Percentiles rank a stretch among this genome's conserved stretches.
Evolutionary conservation across 1,139 yeast species (phyloP).

Genomic region (Magnusiomyces ingens): DNA sequence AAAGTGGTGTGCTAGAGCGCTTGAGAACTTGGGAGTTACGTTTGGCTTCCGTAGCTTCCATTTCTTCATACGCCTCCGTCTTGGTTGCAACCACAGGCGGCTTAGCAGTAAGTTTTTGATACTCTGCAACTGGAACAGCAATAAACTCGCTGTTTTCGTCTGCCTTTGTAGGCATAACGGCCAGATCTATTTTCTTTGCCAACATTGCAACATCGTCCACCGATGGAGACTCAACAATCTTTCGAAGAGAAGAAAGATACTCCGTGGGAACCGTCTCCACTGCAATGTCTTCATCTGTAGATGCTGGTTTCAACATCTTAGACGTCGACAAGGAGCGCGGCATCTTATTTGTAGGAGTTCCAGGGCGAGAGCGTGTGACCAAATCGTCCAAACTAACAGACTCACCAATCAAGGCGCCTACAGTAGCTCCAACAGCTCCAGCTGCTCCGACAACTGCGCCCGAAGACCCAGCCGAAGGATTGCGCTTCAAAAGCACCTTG

Average conservation of each 20-base stretch:
- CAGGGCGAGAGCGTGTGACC: conserved; percentile 1
- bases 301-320: background rate
- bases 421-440: conserved; percentile 19
- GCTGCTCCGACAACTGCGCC: conserved; percentile 4
- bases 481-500: conserved; percentile 24
- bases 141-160: conserved; percentile 33
- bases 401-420: conserved; percentile 6
- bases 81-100: conserved; percentile 10
- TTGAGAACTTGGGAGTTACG: background rate
- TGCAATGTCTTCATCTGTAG: conserved; percentile 19
- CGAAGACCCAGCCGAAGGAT: background rate
- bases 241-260: conserved; percentile 29
- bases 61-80: background rate
- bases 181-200: conserved; percentile 28
- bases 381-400: conserved; percentile 6
- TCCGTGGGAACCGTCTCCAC: conserved; percentile 32
- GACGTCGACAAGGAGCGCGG: conserved; percentile 2
- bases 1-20: conserved; percentile 9
- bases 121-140: conserved; percentile 38
- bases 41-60: no score
- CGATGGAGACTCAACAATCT: conserved; percentile 32
- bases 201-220: conserved; percentile 27
- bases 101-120: conserved; percentile 19
- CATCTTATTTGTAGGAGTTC: conserved; percentile 1
- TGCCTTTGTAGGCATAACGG: conserved; percentile 9